phyloP scores from a whole-genome alignment of 2,329 filamentous ascomycete species.

The Pyricularia pennisetigena region DNA sequence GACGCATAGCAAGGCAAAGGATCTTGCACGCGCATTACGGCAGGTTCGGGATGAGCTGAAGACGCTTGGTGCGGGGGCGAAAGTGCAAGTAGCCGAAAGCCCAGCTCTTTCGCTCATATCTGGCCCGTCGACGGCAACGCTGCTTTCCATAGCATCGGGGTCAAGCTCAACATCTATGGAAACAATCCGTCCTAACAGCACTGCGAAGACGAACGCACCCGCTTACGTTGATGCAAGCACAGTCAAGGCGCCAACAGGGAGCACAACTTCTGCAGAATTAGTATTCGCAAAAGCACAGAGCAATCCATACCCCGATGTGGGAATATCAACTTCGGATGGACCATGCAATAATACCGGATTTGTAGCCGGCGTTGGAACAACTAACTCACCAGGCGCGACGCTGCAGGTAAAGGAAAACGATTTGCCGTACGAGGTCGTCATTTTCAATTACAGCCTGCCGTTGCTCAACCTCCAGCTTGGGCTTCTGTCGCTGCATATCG shows the following conservation, averaged over 20 bases:
- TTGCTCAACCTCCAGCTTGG: neutral
- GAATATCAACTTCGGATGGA: neutral
- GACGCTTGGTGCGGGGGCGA: neutral
- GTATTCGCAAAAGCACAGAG: neutral
- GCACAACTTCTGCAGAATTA: neutral
- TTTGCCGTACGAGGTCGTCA: neutral
- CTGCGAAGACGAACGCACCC: neutral
- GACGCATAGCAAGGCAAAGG: neutral
- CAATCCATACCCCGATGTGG: neutral
- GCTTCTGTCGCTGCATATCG: neutral
- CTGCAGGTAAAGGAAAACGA: neutral
- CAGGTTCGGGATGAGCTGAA: neutral
- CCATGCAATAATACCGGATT: neutral
- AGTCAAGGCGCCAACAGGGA: neutral
- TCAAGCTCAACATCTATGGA: neutral
- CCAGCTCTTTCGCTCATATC: neutral
- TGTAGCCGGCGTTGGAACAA: neutral
- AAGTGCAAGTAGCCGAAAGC: neutral
- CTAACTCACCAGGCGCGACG: neutral
- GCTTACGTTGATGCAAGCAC: too few species aligned
- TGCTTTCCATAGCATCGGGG: neutral
- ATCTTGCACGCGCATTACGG: neutral
- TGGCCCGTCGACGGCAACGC: neutral
- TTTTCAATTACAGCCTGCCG: neutral
- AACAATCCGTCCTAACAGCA: neutral